Percentiles rank a stretch among this genome's conserved stretches.
Conservation (phyloP, 2,329 filamentous ascomycete genomes). For the Xylariaceae sp. region DNA sequence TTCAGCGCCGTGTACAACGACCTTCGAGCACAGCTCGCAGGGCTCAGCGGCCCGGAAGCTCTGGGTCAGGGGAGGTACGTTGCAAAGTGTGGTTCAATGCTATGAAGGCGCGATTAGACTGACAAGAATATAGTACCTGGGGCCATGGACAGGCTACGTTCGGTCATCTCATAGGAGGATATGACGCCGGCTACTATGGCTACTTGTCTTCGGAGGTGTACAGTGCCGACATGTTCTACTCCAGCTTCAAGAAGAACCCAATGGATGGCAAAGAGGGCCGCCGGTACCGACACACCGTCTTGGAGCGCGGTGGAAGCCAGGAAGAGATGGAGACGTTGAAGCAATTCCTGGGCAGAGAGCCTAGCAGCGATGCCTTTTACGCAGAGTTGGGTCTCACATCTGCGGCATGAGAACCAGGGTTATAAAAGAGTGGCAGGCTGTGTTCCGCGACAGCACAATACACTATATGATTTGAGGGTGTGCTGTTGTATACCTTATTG, state of each 20-base stretch:
- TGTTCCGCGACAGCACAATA: too few relatives aligned
- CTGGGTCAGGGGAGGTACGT: constrained; percentile 48
- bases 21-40: constrained; percentile 62
- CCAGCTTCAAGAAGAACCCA: constrained; percentile 68
- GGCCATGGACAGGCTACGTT: constrained; percentile 74
- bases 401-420: too few relatives aligned
- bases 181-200: constrained; percentile 79
- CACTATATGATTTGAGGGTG: too few relatives aligned
- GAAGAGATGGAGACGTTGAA: constrained; percentile 76
- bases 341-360: constrained; percentile 70
- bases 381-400: constrained; percentile 56
- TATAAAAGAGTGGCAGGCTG: too few relatives aligned
- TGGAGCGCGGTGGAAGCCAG: constrained; percentile 69
- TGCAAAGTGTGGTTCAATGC: too few relatives aligned
- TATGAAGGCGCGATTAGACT: too few relatives aligned
- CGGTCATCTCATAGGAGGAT: constrained; percentile 75
- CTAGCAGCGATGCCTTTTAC: constrained; percentile 73
- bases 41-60: constrained; percentile 66
- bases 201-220: constrained; percentile 72
- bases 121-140: constrained; percentile 53
- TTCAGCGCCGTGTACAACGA: constrained; percentile 63
- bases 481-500: too few relatives aligned
- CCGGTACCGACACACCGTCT: constrained; percentile 68
- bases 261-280: constrained; percentile 70
- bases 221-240: constrained; percentile 79